phyloP scores from a whole-genome alignment of 2,329 filamentous ascomycete species.

The Drechslerella dactyloides region DNA sequence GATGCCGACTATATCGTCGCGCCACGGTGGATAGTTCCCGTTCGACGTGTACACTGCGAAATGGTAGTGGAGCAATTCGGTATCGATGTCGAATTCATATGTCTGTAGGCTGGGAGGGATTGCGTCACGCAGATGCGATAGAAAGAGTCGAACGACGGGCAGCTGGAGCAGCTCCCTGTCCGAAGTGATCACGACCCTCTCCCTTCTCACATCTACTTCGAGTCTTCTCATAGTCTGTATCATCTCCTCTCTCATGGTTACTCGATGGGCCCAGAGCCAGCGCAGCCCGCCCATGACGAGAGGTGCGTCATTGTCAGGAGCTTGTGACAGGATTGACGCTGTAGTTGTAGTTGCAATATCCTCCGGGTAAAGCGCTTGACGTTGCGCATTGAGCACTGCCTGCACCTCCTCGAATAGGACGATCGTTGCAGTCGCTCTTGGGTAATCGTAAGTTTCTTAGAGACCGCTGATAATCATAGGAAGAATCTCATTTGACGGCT shows the following conservation, averaged over 20 bases:
- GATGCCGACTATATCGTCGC: background rate
- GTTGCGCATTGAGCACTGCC: background rate
- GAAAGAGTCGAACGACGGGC: background rate
- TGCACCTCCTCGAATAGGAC: background rate
- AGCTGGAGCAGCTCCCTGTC: background rate
- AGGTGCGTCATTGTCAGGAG: background rate
- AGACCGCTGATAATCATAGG: background rate
- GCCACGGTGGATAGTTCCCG: conserved; percentile 3
- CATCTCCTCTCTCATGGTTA: background rate
- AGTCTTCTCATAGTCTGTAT: background rate
- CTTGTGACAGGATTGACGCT: background rate
- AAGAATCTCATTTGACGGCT: background rate
- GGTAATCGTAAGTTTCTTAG: background rate
- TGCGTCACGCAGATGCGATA: background rate
- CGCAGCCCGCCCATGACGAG: background rate
- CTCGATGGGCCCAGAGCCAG: background rate
- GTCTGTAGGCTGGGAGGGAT: background rate
- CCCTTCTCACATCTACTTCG: background rate
- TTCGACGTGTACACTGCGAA: background rate
- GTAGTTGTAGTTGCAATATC: background rate
- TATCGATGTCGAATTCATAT: background rate
- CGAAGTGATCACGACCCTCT: too few species aligned
- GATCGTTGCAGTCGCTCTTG: background rate
- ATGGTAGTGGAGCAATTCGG: background rate
- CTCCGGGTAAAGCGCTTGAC: background rate